phyloP scores from a whole-genome alignment of 306 rosid species.

The Acacia acuminata region DNA sequence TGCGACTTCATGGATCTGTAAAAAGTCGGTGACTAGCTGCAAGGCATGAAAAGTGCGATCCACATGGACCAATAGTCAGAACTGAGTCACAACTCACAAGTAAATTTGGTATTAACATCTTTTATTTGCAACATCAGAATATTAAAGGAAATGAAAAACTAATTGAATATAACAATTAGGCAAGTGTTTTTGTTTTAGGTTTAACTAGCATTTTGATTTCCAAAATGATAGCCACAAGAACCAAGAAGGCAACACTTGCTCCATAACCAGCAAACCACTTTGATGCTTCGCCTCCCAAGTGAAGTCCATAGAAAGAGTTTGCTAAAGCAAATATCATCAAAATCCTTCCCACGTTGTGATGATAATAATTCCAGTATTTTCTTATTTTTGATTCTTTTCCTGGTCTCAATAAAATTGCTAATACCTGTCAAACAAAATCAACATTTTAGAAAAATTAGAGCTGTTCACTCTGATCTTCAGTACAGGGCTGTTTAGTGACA shows the following conservation, averaged over 20 bases:
- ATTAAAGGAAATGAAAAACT: background rate
- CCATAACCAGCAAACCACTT: constrained; percentile 38
- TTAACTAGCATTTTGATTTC: constrained; percentile 22
- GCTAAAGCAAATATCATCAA: constrained; percentile 27
- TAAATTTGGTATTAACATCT: too few species aligned
- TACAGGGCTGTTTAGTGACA: background rate
- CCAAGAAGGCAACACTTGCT: constrained; percentile 10
- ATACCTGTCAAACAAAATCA: background rate
- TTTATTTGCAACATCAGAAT: background rate
- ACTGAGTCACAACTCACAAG: too few species aligned
- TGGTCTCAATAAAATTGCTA: background rate
- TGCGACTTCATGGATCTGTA: too few species aligned
- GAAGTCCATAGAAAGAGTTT: constrained; percentile 36
- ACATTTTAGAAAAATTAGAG: background rate
- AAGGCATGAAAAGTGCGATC: too few species aligned
- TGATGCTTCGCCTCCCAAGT: constrained; percentile 33
- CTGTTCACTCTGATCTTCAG: background rate
- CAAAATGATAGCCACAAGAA: background rate
- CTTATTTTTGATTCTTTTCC: background rate
- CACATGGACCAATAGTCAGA: too few species aligned
- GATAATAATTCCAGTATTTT: constrained; percentile 41
- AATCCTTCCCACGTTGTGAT: constrained; percentile 37
- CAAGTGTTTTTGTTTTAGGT: background rate
- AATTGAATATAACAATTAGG: background rate
- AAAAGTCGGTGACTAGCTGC: too few species aligned